Percentiles rank a stretch among this genome's conserved stretches.
Conservation (phyloP, 2,329 filamentous ascomycete species). For the Triangularia setosa region DNA sequence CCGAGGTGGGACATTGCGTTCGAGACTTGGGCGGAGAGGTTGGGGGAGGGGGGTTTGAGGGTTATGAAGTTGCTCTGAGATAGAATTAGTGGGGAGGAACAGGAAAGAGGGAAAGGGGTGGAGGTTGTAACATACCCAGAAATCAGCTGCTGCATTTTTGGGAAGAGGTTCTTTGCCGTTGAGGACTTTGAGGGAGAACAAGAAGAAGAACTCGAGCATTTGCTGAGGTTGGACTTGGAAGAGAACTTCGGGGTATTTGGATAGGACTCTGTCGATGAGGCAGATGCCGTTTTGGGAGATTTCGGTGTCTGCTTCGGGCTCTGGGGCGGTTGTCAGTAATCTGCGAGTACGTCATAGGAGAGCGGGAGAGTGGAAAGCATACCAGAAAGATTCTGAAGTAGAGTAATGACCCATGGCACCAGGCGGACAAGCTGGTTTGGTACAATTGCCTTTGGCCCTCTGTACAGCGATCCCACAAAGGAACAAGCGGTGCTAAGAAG, state of each 20-base stretch:
- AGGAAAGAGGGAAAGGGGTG: background rate
- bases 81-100: background rate
- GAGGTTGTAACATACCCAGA: slow-evolving; percentile 66
- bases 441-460: slow-evolving; percentile 41
- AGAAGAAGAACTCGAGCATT: slow-evolving; percentile 62
- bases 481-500: slow-evolving; percentile 69
- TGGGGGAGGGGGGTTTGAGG: slow-evolving; percentile 40
- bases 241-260: slow-evolving; percentile 58
- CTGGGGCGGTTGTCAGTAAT: slow-evolving; percentile 28
- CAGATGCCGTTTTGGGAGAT: slow-evolving; percentile 71
- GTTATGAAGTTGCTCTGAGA: slow-evolving; percentile 51
- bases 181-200: slow-evolving; percentile 67
- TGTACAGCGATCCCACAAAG: slow-evolving; percentile 59
- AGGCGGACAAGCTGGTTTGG: slow-evolving; percentile 48
- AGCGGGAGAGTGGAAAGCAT: slow-evolving; percentile 24
- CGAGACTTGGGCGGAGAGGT: slow-evolving; percentile 42
- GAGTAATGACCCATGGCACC: slow-evolving; percentile 57
- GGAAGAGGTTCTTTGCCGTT: slow-evolving; percentile 69
- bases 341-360: too few relatives aligned
- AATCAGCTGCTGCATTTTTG: slow-evolving; percentile 68
- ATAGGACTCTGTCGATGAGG: slow-evolving; percentile 62
- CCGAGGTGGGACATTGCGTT: slow-evolving; percentile 57
- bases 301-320: slow-evolving; percentile 63
- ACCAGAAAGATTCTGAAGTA: slow-evolving; percentile 62
- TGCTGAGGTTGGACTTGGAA: slow-evolving; percentile 53